phyloP scores from a whole-genome alignment of 1,139 yeast genomes.

The Kurtzmaniella quercitrusa region DNA sequence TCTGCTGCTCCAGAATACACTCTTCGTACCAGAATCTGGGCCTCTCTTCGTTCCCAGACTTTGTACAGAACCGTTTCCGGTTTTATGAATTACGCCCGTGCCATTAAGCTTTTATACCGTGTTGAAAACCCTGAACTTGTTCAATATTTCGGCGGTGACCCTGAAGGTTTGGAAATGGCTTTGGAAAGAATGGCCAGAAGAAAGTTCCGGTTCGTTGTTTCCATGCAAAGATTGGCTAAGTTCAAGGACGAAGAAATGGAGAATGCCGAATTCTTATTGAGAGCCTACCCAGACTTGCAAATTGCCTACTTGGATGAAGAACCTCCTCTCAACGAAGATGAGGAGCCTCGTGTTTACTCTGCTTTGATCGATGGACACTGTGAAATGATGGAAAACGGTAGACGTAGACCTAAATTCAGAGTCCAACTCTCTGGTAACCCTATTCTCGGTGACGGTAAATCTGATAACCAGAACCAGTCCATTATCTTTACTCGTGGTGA shows the following conservation, averaged over 20 bases:
- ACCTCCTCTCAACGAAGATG: conserved; percentile 85
- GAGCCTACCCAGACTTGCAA: conserved; percentile 98
- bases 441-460: conserved; percentile 98
- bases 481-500: conserved; percentile 98
- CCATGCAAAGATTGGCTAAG: conserved; percentile 97
- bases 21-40: conserved; percentile 98
- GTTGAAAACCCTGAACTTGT: conserved; percentile 99
- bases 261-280: conserved; percentile 93
- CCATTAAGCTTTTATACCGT: conserved; percentile 93
- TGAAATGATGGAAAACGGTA: conserved; percentile 95
- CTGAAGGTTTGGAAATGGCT: conserved; percentile 92
- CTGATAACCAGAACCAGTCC: conserved; percentile 98
- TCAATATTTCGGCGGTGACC: conserved; percentile 97
- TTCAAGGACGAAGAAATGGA: conserved; percentile 97
- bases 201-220: conserved; percentile 93
- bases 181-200: conserved; percentile 99
- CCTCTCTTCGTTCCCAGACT: conserved; percentile 96
- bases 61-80: conserved; percentile 98
- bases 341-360: conserved; percentile 95
- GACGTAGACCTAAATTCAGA: conserved; percentile 98
- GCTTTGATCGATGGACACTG: conserved; percentile 98
- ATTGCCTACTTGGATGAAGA: conserved; percentile 97
- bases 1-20: conserved; percentile 99
- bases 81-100: conserved; percentile 98
- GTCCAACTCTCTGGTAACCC: conserved; percentile 98